Conservation (phyloP, 345 rosid species). For the Eucalyptus brandiana region DNA sequence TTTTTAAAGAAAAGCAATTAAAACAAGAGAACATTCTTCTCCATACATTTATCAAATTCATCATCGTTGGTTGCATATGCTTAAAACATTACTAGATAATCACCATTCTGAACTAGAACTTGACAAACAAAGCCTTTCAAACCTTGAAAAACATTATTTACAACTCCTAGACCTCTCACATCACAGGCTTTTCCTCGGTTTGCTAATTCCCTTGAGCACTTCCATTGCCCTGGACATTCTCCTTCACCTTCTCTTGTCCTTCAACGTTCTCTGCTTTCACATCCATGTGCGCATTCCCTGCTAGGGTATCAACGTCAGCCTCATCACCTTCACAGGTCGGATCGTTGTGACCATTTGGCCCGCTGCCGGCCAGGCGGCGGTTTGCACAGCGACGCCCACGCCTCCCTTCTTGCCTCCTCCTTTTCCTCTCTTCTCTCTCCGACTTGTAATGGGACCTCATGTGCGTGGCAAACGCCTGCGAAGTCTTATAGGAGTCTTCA, state of each 20-base stretch:
- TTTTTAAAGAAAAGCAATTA: background rate
- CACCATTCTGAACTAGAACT: background rate
- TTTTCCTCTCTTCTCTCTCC: constrained; percentile 2
- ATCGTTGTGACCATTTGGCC: background rate
- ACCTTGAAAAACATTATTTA: background rate
- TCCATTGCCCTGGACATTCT: background rate
- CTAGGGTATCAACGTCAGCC: background rate
- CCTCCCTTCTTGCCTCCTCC: background rate
- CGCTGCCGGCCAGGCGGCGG: background rate
- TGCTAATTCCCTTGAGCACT: background rate
- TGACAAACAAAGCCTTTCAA: background rate
- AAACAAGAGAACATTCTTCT: background rate
- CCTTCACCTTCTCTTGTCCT: background rate
- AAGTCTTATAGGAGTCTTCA: background rate
- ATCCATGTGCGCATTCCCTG: background rate
- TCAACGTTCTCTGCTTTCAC: background rate
- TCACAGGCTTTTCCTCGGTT: background rate
- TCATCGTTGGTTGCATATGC: background rate
- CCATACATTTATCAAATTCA: background rate
- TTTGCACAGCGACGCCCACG: background rate
- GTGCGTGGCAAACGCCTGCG: constrained; percentile 19
- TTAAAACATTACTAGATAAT: background rate
- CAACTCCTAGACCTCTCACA: background rate
- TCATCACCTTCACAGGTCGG: background rate
- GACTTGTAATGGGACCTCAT: background rate